phyloP scores from a whole-genome alignment of 192 early-diverging fungal genomes.

The Bifiguratus adelaidae region DNA sequence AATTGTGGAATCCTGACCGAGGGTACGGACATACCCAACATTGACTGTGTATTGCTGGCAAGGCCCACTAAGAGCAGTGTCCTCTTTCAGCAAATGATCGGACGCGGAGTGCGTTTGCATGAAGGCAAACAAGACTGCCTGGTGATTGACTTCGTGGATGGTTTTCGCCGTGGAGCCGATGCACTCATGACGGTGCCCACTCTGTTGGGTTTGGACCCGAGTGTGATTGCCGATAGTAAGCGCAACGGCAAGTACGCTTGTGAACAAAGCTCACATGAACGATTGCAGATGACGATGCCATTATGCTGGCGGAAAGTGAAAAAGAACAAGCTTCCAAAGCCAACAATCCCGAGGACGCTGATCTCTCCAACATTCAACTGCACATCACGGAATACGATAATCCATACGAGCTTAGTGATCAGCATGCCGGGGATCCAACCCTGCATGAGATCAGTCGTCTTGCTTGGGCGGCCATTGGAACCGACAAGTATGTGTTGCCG shows the following conservation, averaged over 20 bases:
- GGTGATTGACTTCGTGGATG: conserved; percentile 81
- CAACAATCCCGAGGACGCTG: conserved; percentile 2
- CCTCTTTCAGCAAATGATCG: conserved; percentile 94
- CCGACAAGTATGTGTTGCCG: conserved; percentile 18
- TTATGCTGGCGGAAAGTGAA: no score
- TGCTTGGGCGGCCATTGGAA: conserved; percentile 33
- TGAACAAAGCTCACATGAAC: neutral
- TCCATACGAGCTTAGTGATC: conserved; percentile 27
- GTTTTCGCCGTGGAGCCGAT: conserved; percentile 28
- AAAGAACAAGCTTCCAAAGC: neutral
- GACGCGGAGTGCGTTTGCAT: conserved; percentile 71
- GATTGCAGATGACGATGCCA: conserved; percentile 1
- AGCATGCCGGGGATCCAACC: conserved; percentile 15
- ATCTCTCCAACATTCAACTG: conserved; percentile 11
- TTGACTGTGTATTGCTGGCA: conserved; percentile 84
- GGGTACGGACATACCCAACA: conserved; percentile 71
- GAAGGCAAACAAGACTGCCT: conserved; percentile 65
- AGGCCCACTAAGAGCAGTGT: conserved; percentile 76
- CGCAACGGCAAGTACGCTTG: neutral
- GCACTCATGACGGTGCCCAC: conserved; percentile 63
- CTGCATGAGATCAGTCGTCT: conserved; percentile 11
- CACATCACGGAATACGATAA: conserved; percentile 43
- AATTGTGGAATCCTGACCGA: conserved; percentile 82
- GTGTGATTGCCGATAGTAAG: conserved; percentile 34
- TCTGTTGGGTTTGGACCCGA: conserved; percentile 66